phyloP scores from a whole-genome alignment of 495 filamentous ascomycete species.

The Articulospora tetracladia region DNA sequence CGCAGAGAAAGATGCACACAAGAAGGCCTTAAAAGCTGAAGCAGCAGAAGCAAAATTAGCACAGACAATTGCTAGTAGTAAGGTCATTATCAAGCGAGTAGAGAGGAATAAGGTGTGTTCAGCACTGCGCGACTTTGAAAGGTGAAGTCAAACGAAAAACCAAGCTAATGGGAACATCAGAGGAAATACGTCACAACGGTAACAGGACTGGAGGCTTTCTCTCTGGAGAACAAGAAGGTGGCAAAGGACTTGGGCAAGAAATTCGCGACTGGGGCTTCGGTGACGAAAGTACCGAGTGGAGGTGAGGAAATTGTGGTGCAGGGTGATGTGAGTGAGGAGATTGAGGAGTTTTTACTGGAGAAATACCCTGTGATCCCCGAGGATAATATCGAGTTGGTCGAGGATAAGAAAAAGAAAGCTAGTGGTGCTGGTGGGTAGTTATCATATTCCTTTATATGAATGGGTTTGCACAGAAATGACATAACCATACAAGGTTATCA shows the following conservation, averaged over 20 bases:
- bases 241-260: slow-evolving; percentile 87
- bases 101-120: slow-evolving; percentile 74
- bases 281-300: slow-evolving; percentile 82
- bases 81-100: slow-evolving; percentile 90
- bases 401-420: slow-evolving; percentile 90
- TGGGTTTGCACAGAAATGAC: no score
- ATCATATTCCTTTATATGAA: no score
- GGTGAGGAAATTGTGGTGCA: slow-evolving; percentile 97
- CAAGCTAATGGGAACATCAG: slow-evolving; percentile 11
- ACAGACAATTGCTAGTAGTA: slow-evolving; percentile 67
- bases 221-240: slow-evolving; percentile 88
- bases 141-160: neutral
- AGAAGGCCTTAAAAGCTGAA: slow-evolving; percentile 91
- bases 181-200: slow-evolving; percentile 92
- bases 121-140: neutral
- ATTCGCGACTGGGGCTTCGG: slow-evolving; percentile 89
- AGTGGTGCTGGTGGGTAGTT: slow-evolving; percentile 35
- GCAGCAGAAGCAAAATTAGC: slow-evolving; percentile 75
- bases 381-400: slow-evolving; percentile 89
- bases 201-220: slow-evolving; percentile 83
- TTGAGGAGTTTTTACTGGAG: slow-evolving; percentile 85
- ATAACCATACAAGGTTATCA: no score
- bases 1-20: slow-evolving; percentile 88
- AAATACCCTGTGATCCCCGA: slow-evolving; percentile 81
- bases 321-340: slow-evolving; percentile 92